Base-by-base conservation (phyloP, 2,329 filamentous ascomycete genomes). In the Talaromyces albobiverticillius region DNA sequence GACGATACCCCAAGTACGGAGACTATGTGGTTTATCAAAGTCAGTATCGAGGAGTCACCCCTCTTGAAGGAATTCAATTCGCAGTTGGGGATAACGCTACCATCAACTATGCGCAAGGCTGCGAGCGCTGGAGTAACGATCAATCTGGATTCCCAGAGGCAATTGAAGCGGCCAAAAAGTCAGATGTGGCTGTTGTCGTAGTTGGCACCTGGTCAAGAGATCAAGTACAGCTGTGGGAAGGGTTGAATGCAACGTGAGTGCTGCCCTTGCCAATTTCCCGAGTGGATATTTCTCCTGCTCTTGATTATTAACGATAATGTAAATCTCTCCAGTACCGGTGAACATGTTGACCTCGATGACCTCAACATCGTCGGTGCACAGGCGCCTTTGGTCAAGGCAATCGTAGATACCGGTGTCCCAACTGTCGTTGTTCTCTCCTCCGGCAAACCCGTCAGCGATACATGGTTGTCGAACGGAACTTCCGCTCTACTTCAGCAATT, bases 151-250 rank as follows among this genome's bases (percentile, higher is more conserved):
- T 90, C 59, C 67, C 76, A 0, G 85, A 84, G 62, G 88, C 88
- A 6, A 69, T 90, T n/a, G 73, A 80, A 0, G 82, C 82, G 0
- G 86, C 86, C 1, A 74, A 84, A 61, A 79, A 78, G 9, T 85
- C 87, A 3, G 87, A 90, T 62, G 82, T 90, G 2, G 87, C 87
- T 5, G 79, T 90, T 4, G 85, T 90, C 0, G 76, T 90, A 0
- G 86, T 90, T 1, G 88, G 87, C 29, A 90, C 87, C 8, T 90
- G 87, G 88, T 84, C 82, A 23, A 81, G 87, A 46, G 88, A 91
- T 62, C 87, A 90, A 64, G 74, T 78, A 50, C 82, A 90, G 67
- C 80, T 90, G 3, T 90, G 86, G 87, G 68, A 73, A 53, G 84
- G 84, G 0, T 67, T 89, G 2, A 90, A 90, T 60, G 86, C 86